Evolutionary conservation across 768 basidiomycete genomes (phyloP), one percentile per base, ranked within the genome.

Genomic region (Auriscalpium microsporum): DNA sequence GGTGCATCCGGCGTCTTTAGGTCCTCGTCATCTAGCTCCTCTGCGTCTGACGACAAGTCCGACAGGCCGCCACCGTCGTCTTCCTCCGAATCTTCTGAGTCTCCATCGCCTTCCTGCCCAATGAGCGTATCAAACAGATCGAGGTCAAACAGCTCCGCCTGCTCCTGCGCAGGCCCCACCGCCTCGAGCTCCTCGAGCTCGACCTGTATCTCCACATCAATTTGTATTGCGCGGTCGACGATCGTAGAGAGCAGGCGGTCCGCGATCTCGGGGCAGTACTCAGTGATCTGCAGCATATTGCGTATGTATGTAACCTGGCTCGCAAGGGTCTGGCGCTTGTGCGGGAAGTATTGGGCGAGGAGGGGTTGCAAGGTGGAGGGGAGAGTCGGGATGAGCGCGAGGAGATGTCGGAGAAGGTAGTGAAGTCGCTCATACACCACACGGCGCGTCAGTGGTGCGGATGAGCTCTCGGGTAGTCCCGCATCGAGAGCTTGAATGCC

Each of bases 131-230:
- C 92, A 60, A 95, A 92, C 1, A 90, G 90, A 69, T 96, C 93
- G 19, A 90, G 68, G 47, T 89, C 83, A 61, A 87, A 90, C 16
- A 87, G 55, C 14, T 75, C 75, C 1, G 75, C 78, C n/a, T 76
- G 75, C 34, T 83, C 82, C 57, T 73, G 56, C 3, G 64, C 58
- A 1, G 65, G 68, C 16, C 78, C 79, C 13, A 78, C 75, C 3
- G 87, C 87, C 63, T 95, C 94, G 4, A 94, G 73, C 61, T 96
- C 92, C 65, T 97, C 94, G 4, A 93, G 66, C 64, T 94, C 93
- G n/a, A 92, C 87, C 66, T 96, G 94, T 35, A 99, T 94, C 71
- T 99, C 95, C 28, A 96, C 95, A 69, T 99, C 96, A 56, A 99
- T 94, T 69, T 94, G 86, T 35, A 98, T 85, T 33, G 93, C 88